A percentile compares a stretch with the other conserved stretches of the same genome.
These are phyloP conservation scores for Pezicula rhizophila DNA, from an alignment of 2,329 filamentous ascomycete genomes.

Conservation along the genomic window DNA sequence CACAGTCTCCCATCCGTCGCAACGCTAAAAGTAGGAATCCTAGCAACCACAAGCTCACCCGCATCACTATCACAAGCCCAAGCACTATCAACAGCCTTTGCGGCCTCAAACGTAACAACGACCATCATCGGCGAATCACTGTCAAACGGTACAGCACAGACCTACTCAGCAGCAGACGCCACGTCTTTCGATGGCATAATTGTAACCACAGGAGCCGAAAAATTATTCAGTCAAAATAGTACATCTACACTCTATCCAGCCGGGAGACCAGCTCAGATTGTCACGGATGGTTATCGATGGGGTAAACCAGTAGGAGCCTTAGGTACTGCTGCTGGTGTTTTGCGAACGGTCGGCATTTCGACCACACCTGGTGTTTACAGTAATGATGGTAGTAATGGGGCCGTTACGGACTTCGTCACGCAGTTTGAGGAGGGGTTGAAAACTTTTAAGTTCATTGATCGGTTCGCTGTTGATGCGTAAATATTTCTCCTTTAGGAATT, in stretches of 20 bases:
- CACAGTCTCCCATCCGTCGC: constrained; percentile 53
- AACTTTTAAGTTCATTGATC: constrained; percentile 59
- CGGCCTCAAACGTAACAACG: constrained; percentile 45
- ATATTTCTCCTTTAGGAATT: too few relatives aligned
- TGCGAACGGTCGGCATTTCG: constrained; percentile 26
- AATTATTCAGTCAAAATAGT: constrained; percentile 40
- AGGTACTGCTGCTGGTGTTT: constrained; percentile 33
- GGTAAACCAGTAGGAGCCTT: constrained; percentile 64
- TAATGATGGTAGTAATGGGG: constrained; percentile 7
- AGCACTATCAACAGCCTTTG: constrained; percentile 43
- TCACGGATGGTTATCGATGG: constrained; percentile 58
- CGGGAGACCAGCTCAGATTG: constrained; percentile 57
- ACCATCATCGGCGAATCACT: constrained; percentile 57
- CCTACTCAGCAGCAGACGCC: constrained; percentile 61
- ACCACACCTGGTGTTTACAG: constrained; percentile 38
- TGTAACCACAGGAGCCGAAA: constrained; percentile 46
- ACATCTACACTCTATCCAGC: constrained; percentile 54
- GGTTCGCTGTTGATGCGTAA: constrained; percentile 50
- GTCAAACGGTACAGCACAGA: constrained; percentile 47
- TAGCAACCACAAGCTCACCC: constrained; percentile 42
- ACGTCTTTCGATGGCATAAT: constrained; percentile 58
- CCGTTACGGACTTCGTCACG: constrained; percentile 33
- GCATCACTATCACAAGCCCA: constrained; percentile 41
- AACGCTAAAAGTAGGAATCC: constrained; percentile 57
- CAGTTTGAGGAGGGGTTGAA: constrained; percentile 52